Evolutionary conservation across 371 early-diverging fungal species (phyloP).

Genomic region (Phascolomyces articulosus): DNA sequence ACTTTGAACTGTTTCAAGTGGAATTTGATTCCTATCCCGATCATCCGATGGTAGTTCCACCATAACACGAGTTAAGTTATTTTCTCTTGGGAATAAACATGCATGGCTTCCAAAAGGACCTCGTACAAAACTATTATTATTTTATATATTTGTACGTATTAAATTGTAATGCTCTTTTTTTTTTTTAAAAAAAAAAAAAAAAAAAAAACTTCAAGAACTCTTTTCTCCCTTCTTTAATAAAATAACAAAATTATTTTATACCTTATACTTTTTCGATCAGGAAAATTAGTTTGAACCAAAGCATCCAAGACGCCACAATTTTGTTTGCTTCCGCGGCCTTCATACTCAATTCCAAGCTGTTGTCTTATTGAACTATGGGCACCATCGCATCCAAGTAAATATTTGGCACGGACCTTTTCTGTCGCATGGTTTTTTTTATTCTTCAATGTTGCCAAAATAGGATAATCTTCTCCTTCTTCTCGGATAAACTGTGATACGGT

Average conservation of each 20-base stretch:
- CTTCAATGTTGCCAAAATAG: conserved; percentile 34
- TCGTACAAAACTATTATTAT: not conserved
- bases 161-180: no score
- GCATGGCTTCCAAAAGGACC: conserved; percentile 12
- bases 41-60: conserved; percentile 38
- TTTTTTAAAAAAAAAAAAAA: no score
- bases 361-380: conserved; percentile 43
- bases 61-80: conserved; percentile 43
- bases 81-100: conserved; percentile 43
- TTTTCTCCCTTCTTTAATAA: not conserved
- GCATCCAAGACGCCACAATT: conserved; percentile 47
- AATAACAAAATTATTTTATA: conserved; percentile 8
- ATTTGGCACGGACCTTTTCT: conserved; percentile 34
- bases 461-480: conserved; percentile 21
- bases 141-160: no score
- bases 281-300: conserved; percentile 39
- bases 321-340: conserved; percentile 38
- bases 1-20: conserved; percentile 41
- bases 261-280: conserved; percentile 42
- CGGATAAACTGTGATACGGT: conserved; percentile 27
- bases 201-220: no score
- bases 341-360: conserved; percentile 33
- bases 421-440: conserved; percentile 25
- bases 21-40: conserved; percentile 40
- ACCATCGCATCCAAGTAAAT: conserved; percentile 47